Percentiles rank a stretch among this genome's conserved stretches.
phyloP scores from a whole-genome alignment of 139 green algal genomes.

The Gonium pectorale region DNA sequence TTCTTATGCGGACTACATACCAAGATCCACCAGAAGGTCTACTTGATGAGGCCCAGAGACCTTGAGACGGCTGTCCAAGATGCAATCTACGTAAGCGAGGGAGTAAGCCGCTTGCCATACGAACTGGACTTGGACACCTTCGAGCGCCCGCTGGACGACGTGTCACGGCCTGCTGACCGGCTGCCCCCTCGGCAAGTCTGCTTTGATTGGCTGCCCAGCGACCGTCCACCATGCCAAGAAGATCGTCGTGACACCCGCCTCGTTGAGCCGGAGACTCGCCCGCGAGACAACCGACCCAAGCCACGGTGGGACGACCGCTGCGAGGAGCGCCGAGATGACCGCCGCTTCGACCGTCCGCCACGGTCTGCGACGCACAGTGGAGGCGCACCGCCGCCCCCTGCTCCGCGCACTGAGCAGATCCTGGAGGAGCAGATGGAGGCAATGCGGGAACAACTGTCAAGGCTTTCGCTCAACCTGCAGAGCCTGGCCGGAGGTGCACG shows the following conservation, averaged over 20 bases:
- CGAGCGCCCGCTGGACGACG: too few relatives aligned
- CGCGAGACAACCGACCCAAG: background rate
- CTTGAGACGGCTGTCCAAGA: background rate
- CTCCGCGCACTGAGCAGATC: background rate
- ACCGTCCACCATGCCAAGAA: too few relatives aligned
- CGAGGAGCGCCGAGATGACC: too few relatives aligned
- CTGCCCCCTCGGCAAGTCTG: background rate
- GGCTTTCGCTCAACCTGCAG: background rate
- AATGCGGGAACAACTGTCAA: background rate
- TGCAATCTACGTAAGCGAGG: conserved; percentile 18
- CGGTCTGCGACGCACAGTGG: background rate
- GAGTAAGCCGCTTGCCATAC: too few relatives aligned
- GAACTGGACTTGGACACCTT: too few relatives aligned
- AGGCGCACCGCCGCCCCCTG: background rate
- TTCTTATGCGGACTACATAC: background rate
- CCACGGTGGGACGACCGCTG: background rate
- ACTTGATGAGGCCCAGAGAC: background rate
- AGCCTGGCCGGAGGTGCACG: too few relatives aligned
- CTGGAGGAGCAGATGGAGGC: background rate
- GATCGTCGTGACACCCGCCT: background rate
- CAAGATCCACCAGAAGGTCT: background rate
- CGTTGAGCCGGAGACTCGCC: background rate
- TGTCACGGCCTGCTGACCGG: too few relatives aligned
- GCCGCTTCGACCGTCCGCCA: background rate
- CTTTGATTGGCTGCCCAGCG: background rate